A percentile compares a stretch with the other conserved stretches of the same genome.
These are phyloP conservation scores for Wallacemonas rigidus DNA, from an alignment of 208 protist genomes.

Conservation along the genomic window DNA sequence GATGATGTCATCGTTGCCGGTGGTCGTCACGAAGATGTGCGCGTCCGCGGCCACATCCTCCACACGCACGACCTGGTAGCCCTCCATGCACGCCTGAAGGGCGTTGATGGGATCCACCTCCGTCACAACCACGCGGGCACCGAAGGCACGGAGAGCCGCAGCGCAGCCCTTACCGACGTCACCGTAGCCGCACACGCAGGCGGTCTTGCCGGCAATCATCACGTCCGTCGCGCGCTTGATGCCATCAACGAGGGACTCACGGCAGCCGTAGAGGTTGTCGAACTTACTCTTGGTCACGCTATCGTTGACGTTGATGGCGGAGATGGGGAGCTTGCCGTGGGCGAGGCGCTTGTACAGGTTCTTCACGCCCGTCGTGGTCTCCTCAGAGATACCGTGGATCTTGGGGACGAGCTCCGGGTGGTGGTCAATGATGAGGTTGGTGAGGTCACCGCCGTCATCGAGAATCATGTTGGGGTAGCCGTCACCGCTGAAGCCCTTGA, in stretches of 20 bases:
- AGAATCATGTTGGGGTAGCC: slow-evolving; percentile 97
- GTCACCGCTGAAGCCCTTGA: slow-evolving; percentile 89
- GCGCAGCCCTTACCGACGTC: slow-evolving; percentile 99
- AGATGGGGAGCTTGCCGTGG: slow-evolving; percentile 95
- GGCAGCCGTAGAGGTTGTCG: slow-evolving; percentile 99
- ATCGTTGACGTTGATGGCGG: slow-evolving; percentile 99
- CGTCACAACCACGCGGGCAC: slow-evolving; percentile 97
- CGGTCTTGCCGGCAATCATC: slow-evolving; percentile 99
- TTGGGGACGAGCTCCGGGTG: slow-evolving; percentile 91
- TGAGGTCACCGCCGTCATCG: slow-evolving; percentile 99
- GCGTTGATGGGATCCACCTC: slow-evolving; percentile 99
- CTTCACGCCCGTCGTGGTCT: slow-evolving; percentile 99
- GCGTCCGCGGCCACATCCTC: slow-evolving; percentile 91
- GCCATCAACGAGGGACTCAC: slow-evolving; percentile 99
- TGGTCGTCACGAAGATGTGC: slow-evolving; percentile 99
- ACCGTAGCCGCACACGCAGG: slow-evolving; percentile 98
- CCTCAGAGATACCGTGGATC: slow-evolving; percentile 98
- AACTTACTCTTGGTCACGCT: slow-evolving; percentile 99
- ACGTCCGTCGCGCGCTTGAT: slow-evolving; percentile 99
- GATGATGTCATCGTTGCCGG: slow-evolving; percentile 99
- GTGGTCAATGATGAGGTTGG: slow-evolving; percentile 96
- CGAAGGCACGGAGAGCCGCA: slow-evolving; percentile 94
- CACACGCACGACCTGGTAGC: slow-evolving; percentile 96
- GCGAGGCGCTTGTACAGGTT: slow-evolving; percentile 97
- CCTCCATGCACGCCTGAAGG: slow-evolving; percentile 99